phyloP scores from a whole-genome alignment of 2,329 filamentous ascomycete genomes.

The Talaromyces sp. region DNA sequence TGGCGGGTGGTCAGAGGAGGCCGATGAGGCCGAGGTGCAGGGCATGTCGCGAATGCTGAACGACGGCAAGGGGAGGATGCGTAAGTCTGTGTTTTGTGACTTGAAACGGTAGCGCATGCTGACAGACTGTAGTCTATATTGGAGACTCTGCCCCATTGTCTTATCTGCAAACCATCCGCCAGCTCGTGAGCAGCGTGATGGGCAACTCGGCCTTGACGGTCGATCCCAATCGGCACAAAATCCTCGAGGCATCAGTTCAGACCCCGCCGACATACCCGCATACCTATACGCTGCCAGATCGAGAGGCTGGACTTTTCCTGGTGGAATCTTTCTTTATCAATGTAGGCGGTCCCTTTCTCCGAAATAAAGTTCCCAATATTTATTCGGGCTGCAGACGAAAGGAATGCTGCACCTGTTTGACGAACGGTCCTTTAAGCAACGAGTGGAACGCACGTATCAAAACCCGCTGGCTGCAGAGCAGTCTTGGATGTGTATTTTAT shows the following conservation, averaged over 20 bases:
- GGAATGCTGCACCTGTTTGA: slow-evolving; percentile 59
- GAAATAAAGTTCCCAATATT: slow-evolving; percentile 2
- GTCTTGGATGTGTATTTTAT: slow-evolving; percentile 54
- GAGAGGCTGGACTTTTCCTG: slow-evolving; percentile 49
- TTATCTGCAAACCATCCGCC: slow-evolving; percentile 56
- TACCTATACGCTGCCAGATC: slow-evolving; percentile 52
- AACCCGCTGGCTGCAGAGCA: slow-evolving; percentile 48
- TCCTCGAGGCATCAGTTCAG: slow-evolving; percentile 50
- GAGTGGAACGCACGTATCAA: slow-evolving; percentile 50
- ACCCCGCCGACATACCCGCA: slow-evolving; percentile 35
- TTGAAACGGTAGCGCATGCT: not conserved
- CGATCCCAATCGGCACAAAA: slow-evolving; percentile 53
- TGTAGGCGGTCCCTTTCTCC: slow-evolving; percentile 32
- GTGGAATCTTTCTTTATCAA: slow-evolving; percentile 58
- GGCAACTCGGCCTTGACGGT: slow-evolving; percentile 54
- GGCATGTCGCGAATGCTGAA: slow-evolving; percentile 63
- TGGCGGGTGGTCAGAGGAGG: slow-evolving; percentile 10
- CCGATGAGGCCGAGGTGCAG: slow-evolving; percentile 17
- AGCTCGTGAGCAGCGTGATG: slow-evolving; percentile 52
- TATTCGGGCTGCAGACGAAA: slow-evolving; percentile 43
- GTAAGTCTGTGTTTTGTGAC: slow-evolving; percentile 9
- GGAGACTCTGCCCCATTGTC: slow-evolving; percentile 60
- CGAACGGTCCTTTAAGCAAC: slow-evolving; percentile 43
- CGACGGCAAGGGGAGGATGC: slow-evolving; percentile 48
- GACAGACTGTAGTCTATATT: slow-evolving; percentile 46